A percentile compares a stretch with the other conserved stretches of the same genome.
Evolutionary conservation across 257 asterid genomes (phyloP).

Genomic region (Jacaranda mimosifolia): DNA sequence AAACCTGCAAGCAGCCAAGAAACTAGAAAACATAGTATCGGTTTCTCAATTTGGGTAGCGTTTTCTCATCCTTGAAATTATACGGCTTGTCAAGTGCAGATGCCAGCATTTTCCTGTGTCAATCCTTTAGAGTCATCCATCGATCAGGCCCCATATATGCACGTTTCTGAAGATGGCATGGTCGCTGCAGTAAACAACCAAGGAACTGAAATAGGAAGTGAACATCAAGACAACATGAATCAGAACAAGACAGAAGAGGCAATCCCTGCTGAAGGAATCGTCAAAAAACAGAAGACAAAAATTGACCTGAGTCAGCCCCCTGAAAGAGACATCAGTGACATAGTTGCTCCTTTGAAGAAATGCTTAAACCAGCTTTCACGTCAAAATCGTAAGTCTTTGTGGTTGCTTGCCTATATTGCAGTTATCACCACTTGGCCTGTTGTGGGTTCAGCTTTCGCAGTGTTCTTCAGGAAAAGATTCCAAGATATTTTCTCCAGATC

Average conservation of each 20-base stretch:
- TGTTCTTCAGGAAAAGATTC: conserved; percentile 60
- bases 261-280: conserved; percentile 14
- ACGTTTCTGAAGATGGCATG: conserved; percentile 58
- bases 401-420: conserved; percentile 82
- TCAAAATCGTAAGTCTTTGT: conserved; percentile 54
- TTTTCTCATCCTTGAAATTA: background rate
- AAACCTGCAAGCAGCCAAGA: background rate
- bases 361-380: conserved; percentile 61
- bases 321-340: conserved; percentile 34
- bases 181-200: conserved; percentile 55
- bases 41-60: background rate
- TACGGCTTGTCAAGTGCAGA: conserved; percentile 42
- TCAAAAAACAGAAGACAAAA: conserved; percentile 24
- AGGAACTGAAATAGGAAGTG: conserved; percentile 31
- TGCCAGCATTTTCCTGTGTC: conserved; percentile 41
- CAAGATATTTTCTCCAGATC: conserved; percentile 38
- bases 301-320: conserved; percentile 20
- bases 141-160: conserved; percentile 73
- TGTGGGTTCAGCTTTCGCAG: conserved; percentile 60
- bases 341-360: conserved; percentile 55
- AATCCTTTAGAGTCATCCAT: conserved; percentile 61
- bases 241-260: conserved; percentile 39
- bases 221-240: conserved; percentile 28
- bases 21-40: background rate
- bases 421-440: conserved; percentile 80